Percentiles rank a stretch among this genome's conserved stretches.
These are phyloP conservation scores for Trichoderma virens DNA, from an alignment of 495 filamentous ascomycete genomes.

Conservation along the genomic window DNA sequence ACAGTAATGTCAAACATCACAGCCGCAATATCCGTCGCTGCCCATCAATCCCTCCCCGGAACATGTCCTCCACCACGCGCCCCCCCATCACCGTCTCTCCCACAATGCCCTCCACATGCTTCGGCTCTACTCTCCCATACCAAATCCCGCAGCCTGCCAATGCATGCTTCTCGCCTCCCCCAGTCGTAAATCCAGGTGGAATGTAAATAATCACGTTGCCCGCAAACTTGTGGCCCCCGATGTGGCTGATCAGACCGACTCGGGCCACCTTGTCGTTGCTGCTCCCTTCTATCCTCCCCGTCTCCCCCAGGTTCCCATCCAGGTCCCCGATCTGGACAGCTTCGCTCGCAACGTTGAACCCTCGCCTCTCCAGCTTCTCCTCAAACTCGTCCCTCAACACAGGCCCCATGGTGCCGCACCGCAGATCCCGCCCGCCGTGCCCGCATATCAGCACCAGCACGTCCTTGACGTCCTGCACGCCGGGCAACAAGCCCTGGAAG, in stretches of 20 bases:
- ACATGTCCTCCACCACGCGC: conserved; percentile 66
- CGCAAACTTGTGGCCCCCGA: conserved; percentile 88
- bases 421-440: conserved; percentile 66
- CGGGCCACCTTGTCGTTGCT: conserved; percentile 36
- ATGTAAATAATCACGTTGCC: conserved; percentile 91
- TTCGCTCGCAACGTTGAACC: conserved; percentile 27
- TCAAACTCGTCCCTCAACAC: conserved; percentile 62
- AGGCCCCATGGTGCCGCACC: conserved; percentile 77
- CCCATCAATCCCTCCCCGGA: conserved; percentile 52
- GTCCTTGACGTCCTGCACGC: conserved; percentile 53
- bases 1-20: conserved; percentile 12
- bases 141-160: conserved; percentile 80
- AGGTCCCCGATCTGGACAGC: conserved; percentile 15
- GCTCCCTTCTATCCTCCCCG: conserved; percentile 9
- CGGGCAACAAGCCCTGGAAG: conserved; percentile 34
- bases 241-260: conserved; percentile 75
- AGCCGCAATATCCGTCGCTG: conserved; percentile 36
- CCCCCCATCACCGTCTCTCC: conserved; percentile 70
- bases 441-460: conserved; percentile 77
- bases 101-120: conserved; percentile 79
- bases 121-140: conserved; percentile 86
- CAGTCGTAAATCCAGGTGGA: conserved; percentile 45
- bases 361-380: conserved; percentile 26
- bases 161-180: conserved; percentile 36
- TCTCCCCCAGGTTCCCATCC: background rate